A percentile compares a stretch with the other conserved stretches of the same genome.
phyloP scores from a whole-genome alignment of 2,329 filamentous ascomycete species.

The Cytospora chrysosperma region DNA sequence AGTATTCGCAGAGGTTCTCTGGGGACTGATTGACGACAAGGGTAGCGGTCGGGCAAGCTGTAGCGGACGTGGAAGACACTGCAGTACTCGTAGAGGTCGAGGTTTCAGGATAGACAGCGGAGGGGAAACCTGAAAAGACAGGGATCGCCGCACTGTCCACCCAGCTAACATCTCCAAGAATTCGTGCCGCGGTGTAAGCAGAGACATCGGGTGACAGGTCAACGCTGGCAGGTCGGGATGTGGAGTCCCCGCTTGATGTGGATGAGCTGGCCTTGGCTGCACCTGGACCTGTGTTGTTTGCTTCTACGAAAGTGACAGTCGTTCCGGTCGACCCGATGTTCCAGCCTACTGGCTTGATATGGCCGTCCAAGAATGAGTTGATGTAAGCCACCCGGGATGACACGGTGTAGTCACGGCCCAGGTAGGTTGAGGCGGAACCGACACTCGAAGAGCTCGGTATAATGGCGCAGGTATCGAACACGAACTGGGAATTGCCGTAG shows the following conservation, averaged over 20 bases:
- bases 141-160: constrained; percentile 33
- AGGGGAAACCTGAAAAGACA: constrained; percentile 24
- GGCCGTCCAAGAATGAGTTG: constrained; percentile 33
- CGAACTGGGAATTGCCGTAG: constrained; percentile 27
- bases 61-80: neutral
- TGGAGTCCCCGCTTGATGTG: constrained; percentile 27
- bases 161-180: constrained; percentile 35
- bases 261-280: constrained; percentile 28
- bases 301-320: constrained; percentile 32
- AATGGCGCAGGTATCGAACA: constrained; percentile 25
- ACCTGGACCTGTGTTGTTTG: constrained; percentile 36
- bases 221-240: constrained; percentile 7
- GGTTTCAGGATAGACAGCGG: constrained; percentile 7
- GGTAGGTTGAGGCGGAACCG: constrained; percentile 29
- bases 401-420: constrained; percentile 31
- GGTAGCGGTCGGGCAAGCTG: constrained; percentile 30
- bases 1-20: constrained; percentile 35
- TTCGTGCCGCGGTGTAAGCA: constrained; percentile 26
- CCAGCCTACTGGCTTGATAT: constrained; percentile 32
- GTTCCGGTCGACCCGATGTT: constrained; percentile 30
- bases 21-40: constrained; percentile 37
- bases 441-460: constrained; percentile 23
- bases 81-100: constrained; percentile 5
- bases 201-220: constrained; percentile 16
- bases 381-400: constrained; percentile 31